phyloP scores from a whole-genome alignment of 495 filamentous ascomycete genomes.

The Penicillium robsamsonii region DNA sequence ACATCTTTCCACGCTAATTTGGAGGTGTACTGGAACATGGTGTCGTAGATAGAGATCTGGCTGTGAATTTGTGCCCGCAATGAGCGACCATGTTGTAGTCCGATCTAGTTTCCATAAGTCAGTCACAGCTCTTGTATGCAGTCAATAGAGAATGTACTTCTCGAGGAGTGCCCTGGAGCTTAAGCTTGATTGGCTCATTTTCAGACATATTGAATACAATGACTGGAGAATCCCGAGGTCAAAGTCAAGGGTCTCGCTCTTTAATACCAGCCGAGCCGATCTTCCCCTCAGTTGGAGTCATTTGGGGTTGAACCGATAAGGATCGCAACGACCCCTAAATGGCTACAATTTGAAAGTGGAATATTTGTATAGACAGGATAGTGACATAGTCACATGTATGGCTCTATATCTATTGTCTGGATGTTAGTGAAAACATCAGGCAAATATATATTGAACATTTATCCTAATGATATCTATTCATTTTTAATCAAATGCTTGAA shows the following conservation, averaged over 20 bases:
- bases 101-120: constrained; percentile 41
- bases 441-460: not conserved
- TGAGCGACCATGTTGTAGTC: constrained; percentile 49
- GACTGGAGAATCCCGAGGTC: too few species aligned
- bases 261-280: constrained; percentile 6
- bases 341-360: not conserved
- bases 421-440: too few species aligned
- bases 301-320: constrained; percentile 22
- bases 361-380: not conserved
- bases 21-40: constrained; percentile 49
- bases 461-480: constrained; percentile 3
- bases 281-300: constrained; percentile 24
- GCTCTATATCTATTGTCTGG: not conserved
- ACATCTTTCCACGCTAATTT: constrained; percentile 51
- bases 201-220: not conserved
- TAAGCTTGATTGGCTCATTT: constrained; percentile 22
- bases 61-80: constrained; percentile 45
- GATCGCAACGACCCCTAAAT: constrained; percentile 17
- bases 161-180: constrained; percentile 25
- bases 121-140: not conserved
- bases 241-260: not conserved
- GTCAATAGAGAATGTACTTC: constrained; percentile 24
- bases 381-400: not conserved
- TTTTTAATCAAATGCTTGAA: constrained; percentile 40
- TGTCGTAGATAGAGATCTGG: constrained; percentile 51